Evolutionary conservation across 2,329 filamentous ascomycete genomes (phyloP).

Genomic region (Bipolaris sorokiniana): DNA sequence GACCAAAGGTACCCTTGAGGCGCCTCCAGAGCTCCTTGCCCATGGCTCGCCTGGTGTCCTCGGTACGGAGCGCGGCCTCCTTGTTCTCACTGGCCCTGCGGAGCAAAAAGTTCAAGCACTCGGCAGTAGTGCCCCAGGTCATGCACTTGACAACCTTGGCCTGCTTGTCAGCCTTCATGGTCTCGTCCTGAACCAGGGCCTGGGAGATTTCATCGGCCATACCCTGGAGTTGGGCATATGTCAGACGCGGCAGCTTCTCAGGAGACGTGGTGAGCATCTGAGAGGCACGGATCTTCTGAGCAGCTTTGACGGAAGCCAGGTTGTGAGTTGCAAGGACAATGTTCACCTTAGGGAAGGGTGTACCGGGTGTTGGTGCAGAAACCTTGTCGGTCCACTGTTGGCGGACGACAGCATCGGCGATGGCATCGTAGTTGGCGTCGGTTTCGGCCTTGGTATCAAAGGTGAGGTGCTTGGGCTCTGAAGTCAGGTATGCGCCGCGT

Average conservation of each 20-base stretch:
- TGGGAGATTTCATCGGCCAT: constrained; percentile 93
- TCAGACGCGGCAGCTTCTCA: constrained; percentile 44
- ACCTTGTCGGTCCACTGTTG: constrained; percentile 66
- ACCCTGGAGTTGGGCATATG: constrained; percentile 84
- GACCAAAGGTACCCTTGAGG: constrained; percentile 34
- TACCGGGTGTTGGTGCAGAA: constrained; percentile 42
- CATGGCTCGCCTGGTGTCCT: constrained; percentile 60
- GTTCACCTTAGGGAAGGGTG: constrained; percentile 53
- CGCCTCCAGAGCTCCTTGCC: constrained; percentile 56
- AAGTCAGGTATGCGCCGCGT: constrained; percentile 62
- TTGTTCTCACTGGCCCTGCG: constrained; percentile 66
- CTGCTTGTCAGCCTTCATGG: constrained; percentile 46
- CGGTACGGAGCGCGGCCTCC: constrained; percentile 64
- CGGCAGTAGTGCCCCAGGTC: constrained; percentile 63
- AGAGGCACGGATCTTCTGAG: constrained; percentile 56
- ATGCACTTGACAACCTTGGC: constrained; percentile 62
- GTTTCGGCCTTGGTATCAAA: constrained; percentile 62
- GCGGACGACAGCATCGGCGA: constrained; percentile 70
- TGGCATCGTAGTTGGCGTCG: constrained; percentile 70
- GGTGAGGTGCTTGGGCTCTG: constrained; percentile 59
- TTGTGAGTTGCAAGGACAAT: constrained; percentile 87
- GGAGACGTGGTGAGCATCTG: constrained; percentile 49
- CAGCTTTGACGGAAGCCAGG: constrained; percentile 67
- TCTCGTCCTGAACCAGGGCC: constrained; percentile 55
- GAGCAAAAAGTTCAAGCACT: constrained; percentile 80